Evolutionary conservation across 208 protist genomes (phyloP), one percentile per base, ranked within the genome.

Genomic region (Wallacemonas sp.): DNA sequence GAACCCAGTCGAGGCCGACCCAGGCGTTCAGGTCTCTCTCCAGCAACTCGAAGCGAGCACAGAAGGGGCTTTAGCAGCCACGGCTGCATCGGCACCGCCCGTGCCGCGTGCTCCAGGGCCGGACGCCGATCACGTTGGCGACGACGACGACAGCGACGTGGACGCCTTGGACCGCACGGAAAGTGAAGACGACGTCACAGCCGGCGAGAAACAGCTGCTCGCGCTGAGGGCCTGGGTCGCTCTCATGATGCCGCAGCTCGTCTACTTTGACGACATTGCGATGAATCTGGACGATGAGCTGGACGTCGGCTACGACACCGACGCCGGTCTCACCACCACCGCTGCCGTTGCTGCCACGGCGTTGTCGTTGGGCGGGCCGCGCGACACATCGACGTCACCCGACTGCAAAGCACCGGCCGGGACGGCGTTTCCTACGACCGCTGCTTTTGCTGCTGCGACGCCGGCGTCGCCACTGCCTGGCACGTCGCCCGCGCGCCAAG

Each of bases 201-300:
- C 52, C 3, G 52, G 52, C 14, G 52, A 46, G 38, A 30, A 47
- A 17, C 57, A 63, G n/a, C 47, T 41, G 11, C 29, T 65, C 9
- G 65, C 74, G 4, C 69, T 90, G 36, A 68, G 81, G 2, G 47
- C 72, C 8, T 84, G 80, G 80, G 61, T 95, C 34, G 49, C 36
- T 0, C 61, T 55, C 11, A 30, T 92, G 23, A 85, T 93, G 80
- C 83, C 89, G 11, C 29, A 87, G 23, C 76, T 95, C 43, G 64
- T 74, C 30, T 78, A 73, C 46, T 60, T 90, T 26, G 80, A 90
- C 55, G 84, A 90, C 60, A 65, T 85, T 21, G 36, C 65, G 14
- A n/a, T 83, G 30, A 17, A 0, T 4, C 65, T 55, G 39, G 48
- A 80, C 48, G 58, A 63, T 17, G 44, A 52, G 12, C 60, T 30